Base-by-base conservation (phyloP, 2,329 filamentous ascomycete species). In the Claviceps humidiphila region DNA sequence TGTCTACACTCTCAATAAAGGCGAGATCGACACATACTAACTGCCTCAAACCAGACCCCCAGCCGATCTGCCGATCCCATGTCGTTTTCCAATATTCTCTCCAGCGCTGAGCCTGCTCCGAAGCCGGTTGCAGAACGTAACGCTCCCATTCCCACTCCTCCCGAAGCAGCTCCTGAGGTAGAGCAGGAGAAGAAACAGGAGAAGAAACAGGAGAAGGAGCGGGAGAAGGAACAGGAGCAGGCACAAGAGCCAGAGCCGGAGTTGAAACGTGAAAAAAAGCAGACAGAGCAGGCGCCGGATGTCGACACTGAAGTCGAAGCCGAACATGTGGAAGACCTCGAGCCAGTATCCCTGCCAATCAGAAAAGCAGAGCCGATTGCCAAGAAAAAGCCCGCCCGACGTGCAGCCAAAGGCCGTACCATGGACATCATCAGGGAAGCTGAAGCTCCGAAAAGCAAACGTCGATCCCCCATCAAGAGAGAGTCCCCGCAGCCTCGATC, bases 21-120 rank as follows among this genome's bases (percentile, higher is more conserved):
- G 9, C 30, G 30, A 34, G 30, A 34, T 9, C 30, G n/a, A 30
- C 39, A 49, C 24, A 4, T 22, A 20, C 48, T 50, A 14, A 50
- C 39, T 34, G 9, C 24, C 9, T 34, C 7, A 22, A 46, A 49
- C 34, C 66, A 89, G 79, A 85, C 85, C 49, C 80, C 85, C 1
- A 82, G 80, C 59, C 82, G 89, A 65, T 76, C 84, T 42, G 84
- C 85, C 54, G 87, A 95, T 65, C 86, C 90, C 51, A 96, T 96
- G 90, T 93, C 90, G 5, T 93, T 97, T 63, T 93, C 89, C 58
- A 96, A 90, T 65, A 94, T 97, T 54, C 82, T 97, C 44, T 91
- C 89, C 4, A 89, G 81, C 58, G 77, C 86, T 52, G 84, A 89
- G 52, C 82, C 85, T 51, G 75, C 80, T 41, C 72, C 75, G 2